phyloP scores from a whole-genome alignment of 164 flowering plant species.

The Tetrastigma voinierianum region DNA sequence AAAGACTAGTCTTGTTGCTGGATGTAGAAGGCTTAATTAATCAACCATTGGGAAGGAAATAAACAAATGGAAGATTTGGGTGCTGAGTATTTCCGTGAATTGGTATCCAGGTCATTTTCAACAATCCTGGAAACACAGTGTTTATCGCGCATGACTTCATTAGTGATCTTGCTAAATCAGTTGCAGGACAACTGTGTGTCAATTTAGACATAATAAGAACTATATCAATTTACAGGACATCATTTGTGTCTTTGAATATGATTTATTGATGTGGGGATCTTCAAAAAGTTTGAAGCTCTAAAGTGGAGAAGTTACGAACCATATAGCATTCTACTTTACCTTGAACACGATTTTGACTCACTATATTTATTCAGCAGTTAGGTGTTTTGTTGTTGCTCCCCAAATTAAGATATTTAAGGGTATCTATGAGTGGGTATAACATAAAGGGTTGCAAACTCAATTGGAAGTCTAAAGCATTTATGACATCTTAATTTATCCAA shows the following conservation, averaged over 20 bases:
- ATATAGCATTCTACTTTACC: too few species aligned
- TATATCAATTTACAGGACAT: too few species aligned
- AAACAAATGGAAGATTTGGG: too few species aligned
- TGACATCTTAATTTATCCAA: conserved; percentile 4
- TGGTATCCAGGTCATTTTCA: conserved; percentile 2
- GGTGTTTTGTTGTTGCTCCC: too few species aligned
- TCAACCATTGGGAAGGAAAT: too few species aligned
- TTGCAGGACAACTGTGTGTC: neutral
- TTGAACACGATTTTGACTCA: too few species aligned
- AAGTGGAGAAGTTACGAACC: neutral
- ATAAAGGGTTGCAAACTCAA: neutral
- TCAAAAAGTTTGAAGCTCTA: neutral
- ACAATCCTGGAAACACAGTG: neutral
- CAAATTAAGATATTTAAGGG: too few species aligned
- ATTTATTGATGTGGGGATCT: too few species aligned
- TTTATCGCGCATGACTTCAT: conserved; percentile 2
- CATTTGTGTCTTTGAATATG: neutral
- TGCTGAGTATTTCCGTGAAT: neutral
- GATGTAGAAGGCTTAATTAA: conserved; percentile 9
- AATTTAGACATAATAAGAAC: neutral
- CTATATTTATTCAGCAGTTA: too few species aligned
- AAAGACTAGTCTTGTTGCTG: conserved; percentile 1
- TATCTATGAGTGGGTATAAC: too few species aligned
- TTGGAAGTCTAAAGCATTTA: conserved; percentile 4
- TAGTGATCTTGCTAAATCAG: neutral